Percentiles rank a stretch among this genome's conserved stretches.
These are phyloP conservation scores for Corniculantispora saksenae DNA, from an alignment of 2,329 filamentous ascomycete species.

Conservation along the genomic window DNA sequence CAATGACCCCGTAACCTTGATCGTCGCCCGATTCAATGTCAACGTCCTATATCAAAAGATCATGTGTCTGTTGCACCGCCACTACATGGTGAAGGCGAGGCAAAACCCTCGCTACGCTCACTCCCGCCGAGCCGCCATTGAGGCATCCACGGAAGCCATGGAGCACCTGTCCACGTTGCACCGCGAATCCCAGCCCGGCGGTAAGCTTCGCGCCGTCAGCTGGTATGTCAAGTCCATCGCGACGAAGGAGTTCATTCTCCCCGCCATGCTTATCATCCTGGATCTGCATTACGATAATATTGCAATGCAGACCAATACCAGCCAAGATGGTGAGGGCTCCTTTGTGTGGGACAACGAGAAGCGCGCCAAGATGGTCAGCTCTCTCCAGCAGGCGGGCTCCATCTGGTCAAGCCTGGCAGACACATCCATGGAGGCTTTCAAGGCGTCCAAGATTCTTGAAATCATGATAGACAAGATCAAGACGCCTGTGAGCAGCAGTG, in stretches of 20 bases:
- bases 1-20: conserved; percentile 77
- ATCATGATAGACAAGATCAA: conserved; percentile 81
- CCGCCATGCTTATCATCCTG: conserved; percentile 79
- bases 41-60: conserved; percentile 88
- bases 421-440: conserved; percentile 84
- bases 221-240: conserved; percentile 80
- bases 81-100: conserved; percentile 77
- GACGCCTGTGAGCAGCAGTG: conserved; percentile 19
- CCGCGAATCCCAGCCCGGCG: conserved; percentile 70
- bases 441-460: conserved; percentile 77
- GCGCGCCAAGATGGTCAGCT: conserved; percentile 72
- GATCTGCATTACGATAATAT: conserved; percentile 74
- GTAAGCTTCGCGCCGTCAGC: conserved; percentile 70
- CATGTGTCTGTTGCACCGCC: conserved; percentile 83
- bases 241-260: conserved; percentile 82
- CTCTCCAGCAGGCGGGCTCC: conserved; percentile 68
- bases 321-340: conserved; percentile 43
- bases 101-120: conserved; percentile 81
- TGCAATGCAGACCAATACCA: conserved; percentile 43
- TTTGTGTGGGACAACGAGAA: conserved; percentile 60
- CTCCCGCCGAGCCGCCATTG: conserved; percentile 80
- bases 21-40: conserved; percentile 82
- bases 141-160: conserved; percentile 81
- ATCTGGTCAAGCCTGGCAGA: conserved; percentile 83
- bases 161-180: conserved; percentile 75